phyloP scores from a whole-genome alignment of 1,139 yeast genomes.

The Zygosaccharomyces pseudobailii region DNA sequence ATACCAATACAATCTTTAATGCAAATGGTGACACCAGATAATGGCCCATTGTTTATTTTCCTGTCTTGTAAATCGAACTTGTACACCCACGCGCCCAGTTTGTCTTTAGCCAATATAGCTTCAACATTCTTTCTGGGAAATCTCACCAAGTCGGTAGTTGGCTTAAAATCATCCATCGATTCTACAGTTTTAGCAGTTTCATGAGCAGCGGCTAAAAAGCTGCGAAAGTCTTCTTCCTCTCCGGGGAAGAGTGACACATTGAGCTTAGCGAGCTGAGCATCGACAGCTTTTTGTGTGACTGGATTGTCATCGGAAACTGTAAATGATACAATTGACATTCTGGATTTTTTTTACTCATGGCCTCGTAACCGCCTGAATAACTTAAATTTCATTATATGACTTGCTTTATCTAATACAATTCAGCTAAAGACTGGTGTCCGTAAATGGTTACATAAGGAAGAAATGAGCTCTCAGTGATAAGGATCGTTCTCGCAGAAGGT shows the following conservation, averaged over 20 bases:
- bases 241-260: constrained; percentile 28
- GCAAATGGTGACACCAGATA: constrained; percentile 35
- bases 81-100: constrained; percentile 39
- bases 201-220: constrained; percentile 35
- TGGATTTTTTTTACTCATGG: background rate
- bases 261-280: constrained; percentile 32
- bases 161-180: constrained; percentile 33
- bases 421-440: no score
- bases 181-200: constrained; percentile 34
- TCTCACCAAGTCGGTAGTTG: constrained; percentile 30
- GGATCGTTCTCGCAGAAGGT: no score
- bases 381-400: background rate
- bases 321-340: constrained; percentile 34
- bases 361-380: background rate
- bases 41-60: constrained; percentile 24
- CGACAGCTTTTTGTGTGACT: constrained; percentile 31
- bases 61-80: constrained; percentile 36
- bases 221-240: constrained; percentile 35
- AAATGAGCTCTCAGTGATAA: no score
- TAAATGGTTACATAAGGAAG: no score
- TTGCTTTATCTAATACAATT: background rate
- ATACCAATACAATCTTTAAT: constrained; percentile 37
- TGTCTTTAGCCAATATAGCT: constrained; percentile 23
- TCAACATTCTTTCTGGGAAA: constrained; percentile 35
- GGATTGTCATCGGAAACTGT: constrained; percentile 31